Base-by-base conservation (phyloP, 495 filamentous ascomycete species). In the Trichoderma reesei region DNA sequence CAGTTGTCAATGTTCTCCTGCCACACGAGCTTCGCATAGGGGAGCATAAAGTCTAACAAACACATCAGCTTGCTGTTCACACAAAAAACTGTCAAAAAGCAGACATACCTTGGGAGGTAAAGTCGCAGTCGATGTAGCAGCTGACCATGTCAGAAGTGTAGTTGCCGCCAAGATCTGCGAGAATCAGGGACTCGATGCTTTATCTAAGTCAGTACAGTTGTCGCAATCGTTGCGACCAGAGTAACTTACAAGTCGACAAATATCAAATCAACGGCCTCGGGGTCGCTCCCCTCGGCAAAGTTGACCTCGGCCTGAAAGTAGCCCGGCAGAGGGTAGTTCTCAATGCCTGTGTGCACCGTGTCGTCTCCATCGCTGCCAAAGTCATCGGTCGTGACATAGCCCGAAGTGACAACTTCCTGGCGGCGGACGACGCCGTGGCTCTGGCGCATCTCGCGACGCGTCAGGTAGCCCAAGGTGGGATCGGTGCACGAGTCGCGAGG, bases 241-340 rank as follows among this genome's bases (percentile, higher is more conserved):
- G 71, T 72, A 70, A 90, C 81, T 67, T 90, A 85, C 69, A 90
- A 93, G 67, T 91, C 88, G 63, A 90, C 80, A 73, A 90, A 95
- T 42, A 92, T 81, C 10, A 95, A 68, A 72, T 93, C 90, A 9
- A 93, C 85, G 0, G 67, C 80, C 64, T 84, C 79, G 1, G 88
- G 62, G 63, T 67, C 80, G 1, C 74, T 75, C 20, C 70, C 68
- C 5, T 67, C 67, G 16, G 78, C 69, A 61, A 85, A 83, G 18
- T 73, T 76, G 31, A 83, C 77, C 46, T 81, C 70, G 0, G 84
- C 75, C 67, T 85, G 84, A 63, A 91, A 83, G 68, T 85, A 87
- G 68, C 90, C 90, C 11, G 89, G 90, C 10, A 90, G 79, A 1
- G 75, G 67, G 72, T 88, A 90, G 69, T 83, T 83, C 6, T 76